Base-by-base conservation (phyloP, 1,284 basidiomycete genomes). In the Golubevia sp. region DNA sequence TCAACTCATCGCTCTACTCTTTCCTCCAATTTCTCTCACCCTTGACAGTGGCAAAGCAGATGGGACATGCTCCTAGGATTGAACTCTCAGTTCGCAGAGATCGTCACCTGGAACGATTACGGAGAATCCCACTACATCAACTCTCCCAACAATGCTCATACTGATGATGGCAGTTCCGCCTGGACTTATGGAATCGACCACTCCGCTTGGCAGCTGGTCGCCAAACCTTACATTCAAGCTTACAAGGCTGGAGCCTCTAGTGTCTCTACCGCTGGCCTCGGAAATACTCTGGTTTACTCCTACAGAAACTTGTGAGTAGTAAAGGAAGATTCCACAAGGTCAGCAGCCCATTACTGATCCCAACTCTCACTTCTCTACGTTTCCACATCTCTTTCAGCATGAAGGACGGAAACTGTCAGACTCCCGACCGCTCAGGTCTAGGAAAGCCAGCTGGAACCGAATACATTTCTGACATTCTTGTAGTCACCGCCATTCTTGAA, bases 41-140 rank as follows among this genome's bases (percentile, higher is more conserved):
- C n/a, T n/a, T n/a, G n/a, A n/a, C n/a, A n/a, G 1, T 85, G 84
- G 84, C 75, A 81, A 62, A 70, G 78, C 57, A 69, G 85, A 50
- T 85, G 85, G 85, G 73, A 84, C 6, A 75, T 85, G 67, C 75
- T 84, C 48, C 63, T 85, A 24, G 20, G 62, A 26, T 55, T 85
- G 30, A 55, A 76, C 26, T 61, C 84, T 49, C 71, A 81, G 24
- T 84, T 76, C 51, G 49, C 85, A 58, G 85, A 85, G 69, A 81
- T 85, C 49, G 71, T 85, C 15, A 84, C 84, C 8, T 85, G 85
- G 85, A 85, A 85, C 70, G 85, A 85, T 73, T 85, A 79, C 56
- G 79, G 82, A 63, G 85, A 85, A 68, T 82, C 83, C 18, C 83
- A 84, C 63, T 75, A 85, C 66, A 67, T 85, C 56, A 79, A 76